Evolutionary conservation across 1,139 yeast species (phyloP).

Genomic region (Yamadazyma mexicana): DNA sequence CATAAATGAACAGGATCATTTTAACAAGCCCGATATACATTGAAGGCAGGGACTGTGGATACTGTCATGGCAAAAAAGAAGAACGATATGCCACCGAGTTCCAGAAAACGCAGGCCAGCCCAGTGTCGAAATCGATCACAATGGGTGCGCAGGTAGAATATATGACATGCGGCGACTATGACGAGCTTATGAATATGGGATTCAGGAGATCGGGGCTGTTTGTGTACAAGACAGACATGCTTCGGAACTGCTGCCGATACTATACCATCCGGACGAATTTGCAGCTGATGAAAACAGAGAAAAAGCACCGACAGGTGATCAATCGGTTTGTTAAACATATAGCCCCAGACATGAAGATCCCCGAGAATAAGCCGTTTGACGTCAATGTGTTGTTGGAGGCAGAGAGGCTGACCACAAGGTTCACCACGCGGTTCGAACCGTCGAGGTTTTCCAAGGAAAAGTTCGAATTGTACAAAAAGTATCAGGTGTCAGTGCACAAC

Average conservation of each 20-base stretch:
- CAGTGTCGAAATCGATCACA: slow-evolving; percentile 27
- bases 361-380: slow-evolving; percentile 18
- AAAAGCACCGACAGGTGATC: slow-evolving; percentile 66
- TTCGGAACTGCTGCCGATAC: slow-evolving; percentile 77
- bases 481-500: slow-evolving; percentile 68
- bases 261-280: slow-evolving; percentile 73
- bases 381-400: slow-evolving; percentile 22
- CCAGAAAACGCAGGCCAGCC: slow-evolving; percentile 17
- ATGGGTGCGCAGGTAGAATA: slow-evolving; percentile 51
- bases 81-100: slow-evolving; percentile 36
- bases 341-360: slow-evolving; percentile 4
- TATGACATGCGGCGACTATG: slow-evolving; percentile 57
- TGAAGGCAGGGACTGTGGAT: slow-evolving; percentile 54
- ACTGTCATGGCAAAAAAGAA: slow-evolving; percentile 55
- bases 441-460: slow-evolving; percentile 59
- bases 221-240: slow-evolving; percentile 70
- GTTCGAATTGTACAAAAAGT: slow-evolving; percentile 62
- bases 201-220: slow-evolving; percentile 78
- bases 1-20: slow-evolving; percentile 1
- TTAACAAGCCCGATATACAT: slow-evolving; percentile 23
- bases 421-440: slow-evolving; percentile 54
- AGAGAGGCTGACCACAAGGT: slow-evolving; percentile 28
- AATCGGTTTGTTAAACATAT: slow-evolving; percentile 59
- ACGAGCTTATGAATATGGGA: slow-evolving; percentile 65
- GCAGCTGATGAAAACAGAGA: slow-evolving; percentile 45